These are phyloP conservation scores for Tardiomyces depauwii DNA, from an alignment of 1,139 yeast genomes.

Conservation along the genomic window DNA sequence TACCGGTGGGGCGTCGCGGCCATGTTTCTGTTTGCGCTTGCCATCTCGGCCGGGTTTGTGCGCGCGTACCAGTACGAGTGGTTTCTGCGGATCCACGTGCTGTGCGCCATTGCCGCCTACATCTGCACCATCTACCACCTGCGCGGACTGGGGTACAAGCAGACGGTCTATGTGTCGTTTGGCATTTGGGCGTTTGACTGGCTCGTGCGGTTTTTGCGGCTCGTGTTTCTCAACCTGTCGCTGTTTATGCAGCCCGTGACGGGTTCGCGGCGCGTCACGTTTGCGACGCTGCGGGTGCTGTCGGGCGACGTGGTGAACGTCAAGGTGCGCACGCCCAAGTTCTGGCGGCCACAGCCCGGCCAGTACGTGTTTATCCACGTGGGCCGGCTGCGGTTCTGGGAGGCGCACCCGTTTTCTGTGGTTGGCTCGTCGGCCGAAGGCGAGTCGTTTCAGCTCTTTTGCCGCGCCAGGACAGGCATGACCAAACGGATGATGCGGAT, in stretches of 20 bases:
- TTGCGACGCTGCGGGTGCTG: constrained; percentile 28
- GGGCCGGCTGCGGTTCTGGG: constrained; percentile 31
- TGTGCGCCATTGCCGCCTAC: constrained; percentile 31
- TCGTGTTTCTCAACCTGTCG: constrained; percentile 32
- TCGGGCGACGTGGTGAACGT: constrained; percentile 22
- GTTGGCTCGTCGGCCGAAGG: constrained; percentile 27
- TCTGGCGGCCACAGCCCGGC: constrained; percentile 44
- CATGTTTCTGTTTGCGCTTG: constrained; percentile 32
- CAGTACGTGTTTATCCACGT: constrained; percentile 53
- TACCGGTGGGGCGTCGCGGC: constrained; percentile 51
- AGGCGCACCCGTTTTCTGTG: constrained; percentile 61
- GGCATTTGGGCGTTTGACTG: constrained; percentile 35
- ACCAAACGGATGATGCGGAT: constrained; percentile 17
- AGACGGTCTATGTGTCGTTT: constrained; percentile 31
- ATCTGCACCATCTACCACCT: constrained; percentile 41
- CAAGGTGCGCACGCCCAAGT: constrained; percentile 21
- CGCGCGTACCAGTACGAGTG: constrained; percentile 36
- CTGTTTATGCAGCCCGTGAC: constrained; percentile 18
- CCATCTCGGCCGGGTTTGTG: constrained; percentile 41
- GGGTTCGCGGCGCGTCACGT: constrained; percentile 21
- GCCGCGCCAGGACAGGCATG: constrained; percentile 26
- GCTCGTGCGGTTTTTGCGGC: constrained; percentile 27
- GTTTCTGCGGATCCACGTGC: constrained; percentile 35
- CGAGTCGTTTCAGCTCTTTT: constrained; percentile 27
- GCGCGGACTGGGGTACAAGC: constrained; percentile 36